Evolutionary conservation across 345 rosid species (phyloP).

Genomic region (Ricinus communis): DNA sequence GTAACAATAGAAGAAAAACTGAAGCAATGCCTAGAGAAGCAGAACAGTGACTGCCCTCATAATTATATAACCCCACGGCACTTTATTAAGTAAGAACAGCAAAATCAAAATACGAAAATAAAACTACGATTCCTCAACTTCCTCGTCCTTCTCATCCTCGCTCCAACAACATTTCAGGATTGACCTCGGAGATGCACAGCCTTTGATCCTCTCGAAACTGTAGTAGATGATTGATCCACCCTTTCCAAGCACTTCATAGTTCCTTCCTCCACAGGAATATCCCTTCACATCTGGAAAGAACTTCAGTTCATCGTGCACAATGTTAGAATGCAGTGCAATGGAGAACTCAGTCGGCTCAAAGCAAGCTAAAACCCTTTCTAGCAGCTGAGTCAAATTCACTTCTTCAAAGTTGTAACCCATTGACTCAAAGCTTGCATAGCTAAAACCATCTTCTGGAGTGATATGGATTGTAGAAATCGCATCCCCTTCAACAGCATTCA

Average conservation of each 20-base stretch:
- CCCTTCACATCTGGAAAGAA: conserved; percentile 45
- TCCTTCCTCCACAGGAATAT: conserved; percentile 46
- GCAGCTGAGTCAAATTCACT: conserved; percentile 39
- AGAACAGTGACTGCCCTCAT: background rate
- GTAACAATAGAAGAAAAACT: too few relatives aligned
- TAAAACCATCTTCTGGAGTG: conserved; percentile 76
- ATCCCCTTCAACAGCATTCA: conserved; percentile 70
- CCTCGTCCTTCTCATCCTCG: conserved; percentile 55
- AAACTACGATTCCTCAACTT: conserved; percentile 19
- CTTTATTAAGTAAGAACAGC: background rate
- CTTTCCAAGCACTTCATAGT: conserved; percentile 49
- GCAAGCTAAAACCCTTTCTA: conserved; percentile 59
- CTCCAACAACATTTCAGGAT: conserved; percentile 54
- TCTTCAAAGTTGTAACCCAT: conserved; percentile 52
- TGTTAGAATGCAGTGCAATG: conserved; percentile 54
- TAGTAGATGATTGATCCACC: conserved; percentile 59
- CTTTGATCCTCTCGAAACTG: conserved; percentile 37
- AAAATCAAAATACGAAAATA: too few relatives aligned
- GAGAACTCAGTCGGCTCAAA: conserved; percentile 63
- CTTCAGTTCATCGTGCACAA: conserved; percentile 22
- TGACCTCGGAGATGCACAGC: conserved; percentile 48
- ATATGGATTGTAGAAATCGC: conserved; percentile 79
- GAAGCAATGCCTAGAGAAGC: too few relatives aligned
- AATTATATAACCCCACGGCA: background rate
- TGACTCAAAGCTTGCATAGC: conserved; percentile 83